These are phyloP conservation scores for Phytophthora hybrid DNA, from an alignment of 352 stramenopile genomes.

Conservation along the genomic window DNA sequence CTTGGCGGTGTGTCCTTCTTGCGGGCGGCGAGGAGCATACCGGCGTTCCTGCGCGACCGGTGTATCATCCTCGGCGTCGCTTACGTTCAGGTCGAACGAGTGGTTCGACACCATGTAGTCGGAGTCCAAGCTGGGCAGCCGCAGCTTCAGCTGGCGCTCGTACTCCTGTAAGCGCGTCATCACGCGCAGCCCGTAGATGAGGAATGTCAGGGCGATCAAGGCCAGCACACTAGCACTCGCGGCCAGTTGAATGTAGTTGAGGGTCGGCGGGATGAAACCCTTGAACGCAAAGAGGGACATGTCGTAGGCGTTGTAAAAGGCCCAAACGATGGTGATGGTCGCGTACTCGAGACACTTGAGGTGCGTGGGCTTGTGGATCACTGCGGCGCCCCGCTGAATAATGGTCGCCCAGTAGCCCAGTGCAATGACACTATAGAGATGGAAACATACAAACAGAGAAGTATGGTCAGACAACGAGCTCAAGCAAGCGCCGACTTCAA, in stretches of 20 bases:
- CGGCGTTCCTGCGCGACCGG: slow-evolving; percentile 19
- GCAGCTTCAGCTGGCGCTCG: slow-evolving; percentile 31
- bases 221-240: slow-evolving; percentile 29
- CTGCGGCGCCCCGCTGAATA: slow-evolving; percentile 54
- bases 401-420: slow-evolving; percentile 68
- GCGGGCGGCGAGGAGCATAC: slow-evolving; percentile 12
- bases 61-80: slow-evolving; percentile 24
- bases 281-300: slow-evolving; percentile 45
- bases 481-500: neutral
- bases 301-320: slow-evolving; percentile 44
- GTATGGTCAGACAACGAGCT: neutral
- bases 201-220: slow-evolving; percentile 35
- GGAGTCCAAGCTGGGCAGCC: slow-evolving; percentile 17
- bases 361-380: slow-evolving; percentile 36
- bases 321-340: slow-evolving; percentile 46
- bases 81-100: slow-evolving; percentile 36
- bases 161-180: slow-evolving; percentile 32
- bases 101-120: slow-evolving; percentile 34
- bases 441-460: neutral
- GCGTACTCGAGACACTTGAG: slow-evolving; percentile 43
- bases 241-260: slow-evolving; percentile 43
- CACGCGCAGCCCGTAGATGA: slow-evolving; percentile 45
- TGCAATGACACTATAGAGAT: slow-evolving; percentile 50
- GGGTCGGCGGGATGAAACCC: slow-evolving; percentile 37
- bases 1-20: slow-evolving; percentile 36